These are phyloP conservation scores for Penicillium thymicola DNA, from an alignment of 2,329 filamentous ascomycete genomes.

Conservation along the genomic window DNA sequence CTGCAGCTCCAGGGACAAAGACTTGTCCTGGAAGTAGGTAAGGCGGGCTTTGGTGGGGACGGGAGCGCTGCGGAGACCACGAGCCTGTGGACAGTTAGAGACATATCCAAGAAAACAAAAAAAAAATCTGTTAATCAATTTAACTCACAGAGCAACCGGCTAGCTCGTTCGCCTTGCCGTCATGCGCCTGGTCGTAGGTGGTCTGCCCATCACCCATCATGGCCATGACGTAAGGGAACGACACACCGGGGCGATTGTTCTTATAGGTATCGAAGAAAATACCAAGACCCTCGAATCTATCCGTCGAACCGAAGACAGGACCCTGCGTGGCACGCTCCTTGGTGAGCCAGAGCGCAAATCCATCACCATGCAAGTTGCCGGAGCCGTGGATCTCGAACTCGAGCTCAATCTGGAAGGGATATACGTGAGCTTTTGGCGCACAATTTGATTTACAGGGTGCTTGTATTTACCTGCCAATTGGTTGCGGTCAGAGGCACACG, in stretches of 20 bases:
- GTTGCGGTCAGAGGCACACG: conserved; percentile 92
- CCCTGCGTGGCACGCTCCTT: conserved; percentile 81
- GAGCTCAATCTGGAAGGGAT: conserved; percentile 64
- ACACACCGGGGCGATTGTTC: conserved; percentile 92
- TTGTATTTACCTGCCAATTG: conserved; percentile 75
- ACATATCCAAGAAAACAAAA: background rate
- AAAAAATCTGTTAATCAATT: background rate
- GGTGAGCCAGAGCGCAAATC: conserved; percentile 96
- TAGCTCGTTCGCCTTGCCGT: conserved; percentile 89
- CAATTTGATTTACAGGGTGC: background rate
- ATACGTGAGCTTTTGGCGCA: background rate
- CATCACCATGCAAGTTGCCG: conserved; percentile 89
- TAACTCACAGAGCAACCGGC: conserved; percentile 77
- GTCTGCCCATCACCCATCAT: conserved; percentile 94
- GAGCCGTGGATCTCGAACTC: conserved; percentile 92
- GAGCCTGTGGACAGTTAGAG: conserved; percentile 51
- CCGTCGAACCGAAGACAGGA: conserved; percentile 80
- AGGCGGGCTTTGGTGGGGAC: conserved; percentile 81
- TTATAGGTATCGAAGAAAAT: conserved; percentile 99
- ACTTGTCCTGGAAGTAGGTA: conserved; percentile 96
- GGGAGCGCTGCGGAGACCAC: conserved; percentile 77
- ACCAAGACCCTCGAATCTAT: conserved; percentile 89
- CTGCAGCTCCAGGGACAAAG: conserved; percentile 82
- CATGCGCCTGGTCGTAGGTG: conserved; percentile 85
- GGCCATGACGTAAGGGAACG: conserved; percentile 98